Evolutionary conservation across 1,139 yeast genomes (phyloP).

Genomic region (Candida sanyaensis): DNA sequence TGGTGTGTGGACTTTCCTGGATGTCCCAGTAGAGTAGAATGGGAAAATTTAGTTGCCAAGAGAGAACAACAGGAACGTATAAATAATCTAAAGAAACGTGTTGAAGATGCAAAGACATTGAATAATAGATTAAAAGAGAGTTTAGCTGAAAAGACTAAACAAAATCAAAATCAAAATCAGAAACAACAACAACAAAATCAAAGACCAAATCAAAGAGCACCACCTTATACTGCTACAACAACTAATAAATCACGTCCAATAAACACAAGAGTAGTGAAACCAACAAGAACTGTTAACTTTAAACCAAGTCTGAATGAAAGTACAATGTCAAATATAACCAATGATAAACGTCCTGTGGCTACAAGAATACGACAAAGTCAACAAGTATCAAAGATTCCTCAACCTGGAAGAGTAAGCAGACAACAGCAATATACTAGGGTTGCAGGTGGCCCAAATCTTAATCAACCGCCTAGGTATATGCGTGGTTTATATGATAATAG

Average conservation of each 20-base stretch:
- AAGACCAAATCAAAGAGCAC: not conserved
- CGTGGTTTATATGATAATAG: slow-evolving; percentile 36
- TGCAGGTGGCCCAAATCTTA: slow-evolving; percentile 31
- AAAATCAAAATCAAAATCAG: not conserved
- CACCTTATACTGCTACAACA: not conserved
- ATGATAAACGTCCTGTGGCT: not conserved
- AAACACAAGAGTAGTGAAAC: not conserved
- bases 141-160: slow-evolving; percentile 14
- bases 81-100: slow-evolving; percentile 20
- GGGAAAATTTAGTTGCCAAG: slow-evolving; percentile 32
- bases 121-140: slow-evolving; percentile 30
- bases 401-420: slow-evolving; percentile 11
- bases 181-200: no score
- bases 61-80: slow-evolving; percentile 30
- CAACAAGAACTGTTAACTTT: slow-evolving; percentile 1
- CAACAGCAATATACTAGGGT: not conserved
- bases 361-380: slow-evolving; percentile 12
- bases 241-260: not conserved
- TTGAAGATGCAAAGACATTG: slow-evolving; percentile 24
- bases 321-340: not conserved
- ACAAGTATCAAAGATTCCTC: slow-evolving; percentile 17
- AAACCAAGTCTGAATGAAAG: slow-evolving; percentile 2
- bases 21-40: slow-evolving; percentile 37
- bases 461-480: slow-evolving; percentile 49
- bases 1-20: slow-evolving; percentile 65